These are phyloP conservation scores for Ambrosiella xylebori DNA, from an alignment of 2,329 filamentous ascomycete genomes.

Conservation along the genomic window DNA sequence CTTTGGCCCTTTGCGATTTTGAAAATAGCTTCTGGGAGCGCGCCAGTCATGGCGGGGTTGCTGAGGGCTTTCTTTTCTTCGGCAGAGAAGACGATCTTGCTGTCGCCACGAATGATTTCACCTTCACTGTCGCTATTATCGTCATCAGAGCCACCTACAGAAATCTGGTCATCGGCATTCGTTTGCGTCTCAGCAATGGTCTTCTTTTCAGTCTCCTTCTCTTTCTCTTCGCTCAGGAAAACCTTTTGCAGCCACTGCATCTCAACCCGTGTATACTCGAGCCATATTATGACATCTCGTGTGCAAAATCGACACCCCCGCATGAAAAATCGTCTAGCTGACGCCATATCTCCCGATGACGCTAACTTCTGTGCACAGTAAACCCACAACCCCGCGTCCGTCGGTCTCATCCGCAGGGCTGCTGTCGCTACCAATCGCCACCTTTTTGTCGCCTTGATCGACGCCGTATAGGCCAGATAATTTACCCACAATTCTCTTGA, in stretches of 20 bases:
- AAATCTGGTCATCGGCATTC: slow-evolving; percentile 32
- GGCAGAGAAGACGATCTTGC: slow-evolving; percentile 28
- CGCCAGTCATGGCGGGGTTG: slow-evolving; percentile 78
- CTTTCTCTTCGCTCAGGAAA: slow-evolving; percentile 30
- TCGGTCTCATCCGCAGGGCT: slow-evolving; percentile 71
- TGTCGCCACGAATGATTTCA: slow-evolving; percentile 26
- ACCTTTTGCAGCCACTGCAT: slow-evolving; percentile 82
- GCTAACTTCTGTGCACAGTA: slow-evolving; percentile 67
- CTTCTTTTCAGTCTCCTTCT: slow-evolving; percentile 44
- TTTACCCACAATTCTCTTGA: slow-evolving; percentile 73
- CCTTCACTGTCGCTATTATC: slow-evolving; percentile 27
- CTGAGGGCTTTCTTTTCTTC: slow-evolving; percentile 36
- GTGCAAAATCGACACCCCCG: slow-evolving; percentile 81
- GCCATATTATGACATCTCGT: slow-evolving; percentile 55
- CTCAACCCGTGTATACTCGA: slow-evolving; percentile 81
- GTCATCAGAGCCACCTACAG: slow-evolving; percentile 26
- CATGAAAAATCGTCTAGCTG: slow-evolving; percentile 71
- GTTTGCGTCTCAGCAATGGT: slow-evolving; percentile 29
- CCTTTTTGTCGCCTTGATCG: slow-evolving; percentile 46
- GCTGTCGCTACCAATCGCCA: slow-evolving; percentile 48
- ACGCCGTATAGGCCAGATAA: slow-evolving; percentile 67
- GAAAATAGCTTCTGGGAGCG: slow-evolving; percentile 83
- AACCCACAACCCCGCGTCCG: slow-evolving; percentile 70
- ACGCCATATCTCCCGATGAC: slow-evolving; percentile 68
- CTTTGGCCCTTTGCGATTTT: slow-evolving; percentile 69